A percentile compares a stretch with the other conserved stretches of the same genome.
Conservation (phyloP, 805 yeast genomes). For the Kluyveromyces lactis region DNA sequence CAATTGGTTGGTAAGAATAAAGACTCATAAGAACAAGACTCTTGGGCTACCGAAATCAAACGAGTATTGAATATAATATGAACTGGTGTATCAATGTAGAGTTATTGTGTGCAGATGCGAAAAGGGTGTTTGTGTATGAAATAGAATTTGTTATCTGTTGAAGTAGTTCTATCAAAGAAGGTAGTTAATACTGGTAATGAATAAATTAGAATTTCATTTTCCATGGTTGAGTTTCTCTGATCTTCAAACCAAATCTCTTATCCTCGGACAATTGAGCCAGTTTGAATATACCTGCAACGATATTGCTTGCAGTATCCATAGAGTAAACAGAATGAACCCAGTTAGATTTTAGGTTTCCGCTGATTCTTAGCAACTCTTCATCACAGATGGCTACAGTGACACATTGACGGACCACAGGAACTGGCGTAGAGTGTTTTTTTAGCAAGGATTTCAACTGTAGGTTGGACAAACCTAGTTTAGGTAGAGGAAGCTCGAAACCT, state of each 20-base stretch:
- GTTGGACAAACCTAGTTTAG: slow-evolving; percentile 63
- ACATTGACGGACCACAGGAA: slow-evolving; percentile 69
- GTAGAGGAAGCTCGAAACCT: slow-evolving; percentile 69
- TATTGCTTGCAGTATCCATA: slow-evolving; percentile 39
- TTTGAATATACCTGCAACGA: slow-evolving; percentile 40
- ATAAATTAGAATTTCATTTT: slow-evolving; percentile 18
- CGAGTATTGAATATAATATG: too few relatives aligned
- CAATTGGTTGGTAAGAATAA: too few relatives aligned
- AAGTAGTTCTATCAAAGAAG: too few relatives aligned
- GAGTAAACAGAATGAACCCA: slow-evolving; percentile 82
- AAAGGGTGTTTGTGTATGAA: too few relatives aligned
- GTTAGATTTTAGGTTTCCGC: slow-evolving; percentile 69
- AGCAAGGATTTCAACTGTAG: slow-evolving; percentile 56
- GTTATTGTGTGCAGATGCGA: too few relatives aligned
- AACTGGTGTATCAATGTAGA: too few relatives aligned
- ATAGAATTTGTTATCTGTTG: too few relatives aligned
- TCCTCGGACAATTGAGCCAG: slow-evolving; percentile 57
- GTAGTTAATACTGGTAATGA: too few relatives aligned
- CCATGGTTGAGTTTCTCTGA: slow-evolving; percentile 56
- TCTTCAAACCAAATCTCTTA: slow-evolving; percentile 56
- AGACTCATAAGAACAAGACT: too few relatives aligned
- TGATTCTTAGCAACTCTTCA: slow-evolving; percentile 62
- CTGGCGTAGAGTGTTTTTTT: slow-evolving; percentile 40
- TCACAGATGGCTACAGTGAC: slow-evolving; percentile 60
- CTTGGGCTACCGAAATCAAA: too few relatives aligned